Conservation (phyloP, 148 eudicot species). For the Rhododendron griersonianum region DNA sequence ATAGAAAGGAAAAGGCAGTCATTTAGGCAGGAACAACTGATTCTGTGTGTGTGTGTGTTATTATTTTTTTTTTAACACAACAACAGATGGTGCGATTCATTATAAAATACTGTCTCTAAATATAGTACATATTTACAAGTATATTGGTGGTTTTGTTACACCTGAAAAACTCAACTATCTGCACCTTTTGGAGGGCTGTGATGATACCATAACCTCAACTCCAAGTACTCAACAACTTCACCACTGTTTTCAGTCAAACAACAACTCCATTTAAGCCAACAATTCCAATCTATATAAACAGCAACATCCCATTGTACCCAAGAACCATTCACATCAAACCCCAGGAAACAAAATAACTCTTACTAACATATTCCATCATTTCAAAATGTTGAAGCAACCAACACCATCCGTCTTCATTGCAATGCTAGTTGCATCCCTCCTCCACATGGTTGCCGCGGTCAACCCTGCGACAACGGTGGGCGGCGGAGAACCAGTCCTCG, state of each 20-base stretch:
- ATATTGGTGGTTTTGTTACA: slow-evolving; percentile 21
- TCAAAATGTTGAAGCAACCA: slow-evolving; percentile 43
- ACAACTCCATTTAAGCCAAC: slow-evolving; percentile 39
- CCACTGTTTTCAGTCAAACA: slow-evolving; percentile 12
- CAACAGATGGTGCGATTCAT: background rate
- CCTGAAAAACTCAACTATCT: slow-evolving; percentile 11
- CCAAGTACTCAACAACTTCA: slow-evolving; percentile 32
- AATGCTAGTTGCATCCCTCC: slow-evolving; percentile 28
- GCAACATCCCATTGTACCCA: slow-evolving; percentile 7
- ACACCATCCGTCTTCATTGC: slow-evolving; percentile 24
- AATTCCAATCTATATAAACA: slow-evolving; percentile 24
- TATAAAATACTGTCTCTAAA: background rate
- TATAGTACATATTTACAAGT: background rate
- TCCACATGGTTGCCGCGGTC: slow-evolving; percentile 17
- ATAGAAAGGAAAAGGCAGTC: background rate
- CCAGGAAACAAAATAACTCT: background rate
- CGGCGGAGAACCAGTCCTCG: slow-evolving; percentile 42
- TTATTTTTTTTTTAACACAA: background rate
- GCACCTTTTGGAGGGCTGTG: background rate
- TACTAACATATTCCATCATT: background rate
- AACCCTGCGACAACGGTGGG: slow-evolving; percentile 25
- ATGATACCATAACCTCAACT: slow-evolving; percentile 3
- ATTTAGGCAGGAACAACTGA: background rate
- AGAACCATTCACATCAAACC: slow-evolving; percentile 10
- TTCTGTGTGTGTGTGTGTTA: background rate